Base-by-base conservation (phyloP, 177 flowering plant genomes). In the Tripterygium wilfordii region DNA sequence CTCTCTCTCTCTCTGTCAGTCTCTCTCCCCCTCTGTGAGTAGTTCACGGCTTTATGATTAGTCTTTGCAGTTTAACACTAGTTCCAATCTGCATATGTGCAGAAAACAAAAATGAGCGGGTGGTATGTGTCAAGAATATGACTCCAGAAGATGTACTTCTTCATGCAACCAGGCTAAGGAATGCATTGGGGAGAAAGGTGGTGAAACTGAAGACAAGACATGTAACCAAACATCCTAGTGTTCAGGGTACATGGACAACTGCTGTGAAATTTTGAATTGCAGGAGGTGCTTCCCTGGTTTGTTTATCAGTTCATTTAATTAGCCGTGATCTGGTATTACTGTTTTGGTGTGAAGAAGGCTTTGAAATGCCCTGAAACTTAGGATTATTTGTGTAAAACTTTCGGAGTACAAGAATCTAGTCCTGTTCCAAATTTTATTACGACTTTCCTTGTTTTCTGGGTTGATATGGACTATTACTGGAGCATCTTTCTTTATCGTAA, bases 191-290 rank as follows among this genome's bases (percentile, higher is more conserved):
- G 52, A 75, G 91, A 60, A 90, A 82, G 60, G 97, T 78, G 62
- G 57, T 82, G 49, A 87, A 87, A 72, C 63, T 90, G 77, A 80
- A 65, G 70, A 84, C 88, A 0, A 77, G 97, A 47, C 97, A 84
- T 56, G 77, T 77, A 13, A 82, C 88, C 12, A 76, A 74, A 24
- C 68, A 86, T 68, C 95, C 95, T 8, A 86, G 86, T 24, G 94
- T 89, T 26, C 96, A 90, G 61, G 91, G 96, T 25, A 90, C 96
- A 17, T 87, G 97, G 97, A 72, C 88, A 20, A 87, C 94, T 2
- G 87, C 24, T 3, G 10, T 71, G 23, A 68, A 71, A 57, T 51
- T 62, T 49, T 61, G 53, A 60, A 7, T 30, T 30, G n/a, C n/a
- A n/a, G n/a, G n/a, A n/a, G n/a, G n/a, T n/a, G n/a, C n/a, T n/a